Evolutionary conservation across 768 basidiomycete genomes (phyloP).

Genomic region (Polyporus arcularius): DNA sequence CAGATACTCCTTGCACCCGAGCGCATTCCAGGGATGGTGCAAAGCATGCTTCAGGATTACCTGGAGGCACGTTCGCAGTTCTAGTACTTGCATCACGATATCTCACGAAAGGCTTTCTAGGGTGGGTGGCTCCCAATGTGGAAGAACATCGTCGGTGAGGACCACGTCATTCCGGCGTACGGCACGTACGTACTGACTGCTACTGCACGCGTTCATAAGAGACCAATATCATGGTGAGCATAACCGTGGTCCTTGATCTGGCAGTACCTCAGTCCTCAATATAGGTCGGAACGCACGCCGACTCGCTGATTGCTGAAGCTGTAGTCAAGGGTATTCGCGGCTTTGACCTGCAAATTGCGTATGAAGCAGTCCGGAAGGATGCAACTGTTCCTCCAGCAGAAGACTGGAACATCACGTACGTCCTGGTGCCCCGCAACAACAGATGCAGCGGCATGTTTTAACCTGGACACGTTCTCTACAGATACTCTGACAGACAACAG

Average conservation of each 20-base stretch:
- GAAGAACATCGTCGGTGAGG: conserved; percentile 76
- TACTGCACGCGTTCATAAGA: conserved; percentile 36
- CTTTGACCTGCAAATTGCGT: conserved; percentile 65
- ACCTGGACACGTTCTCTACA: conserved; percentile 28
- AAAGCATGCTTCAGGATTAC: conserved; percentile 81
- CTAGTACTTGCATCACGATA: background rate
- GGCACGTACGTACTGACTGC: too few relatives aligned
- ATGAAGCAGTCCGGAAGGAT: conserved; percentile 76
- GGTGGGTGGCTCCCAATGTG: conserved; percentile 90
- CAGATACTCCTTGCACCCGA: conserved; percentile 77
- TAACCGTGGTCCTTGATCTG: background rate
- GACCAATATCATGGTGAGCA: conserved; percentile 77
- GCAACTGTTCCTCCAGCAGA: conserved; percentile 60
- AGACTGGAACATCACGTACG: conserved; percentile 55
- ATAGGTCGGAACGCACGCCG: conserved; percentile 77
- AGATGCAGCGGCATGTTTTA: too few relatives aligned
- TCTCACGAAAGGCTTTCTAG: conserved; percentile 26
- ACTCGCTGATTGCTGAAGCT: conserved; percentile 75
- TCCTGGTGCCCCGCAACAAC: too few relatives aligned
- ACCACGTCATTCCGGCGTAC: background rate
- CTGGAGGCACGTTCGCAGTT: conserved; percentile 45
- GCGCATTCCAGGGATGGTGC: conserved; percentile 70
- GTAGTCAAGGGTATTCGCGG: conserved; percentile 63
- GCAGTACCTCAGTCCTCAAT: background rate
- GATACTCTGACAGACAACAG: conserved; percentile 76